phyloP scores from a whole-genome alignment of 176 grass and related monocot species.

The Oryza coarctata region DNA sequence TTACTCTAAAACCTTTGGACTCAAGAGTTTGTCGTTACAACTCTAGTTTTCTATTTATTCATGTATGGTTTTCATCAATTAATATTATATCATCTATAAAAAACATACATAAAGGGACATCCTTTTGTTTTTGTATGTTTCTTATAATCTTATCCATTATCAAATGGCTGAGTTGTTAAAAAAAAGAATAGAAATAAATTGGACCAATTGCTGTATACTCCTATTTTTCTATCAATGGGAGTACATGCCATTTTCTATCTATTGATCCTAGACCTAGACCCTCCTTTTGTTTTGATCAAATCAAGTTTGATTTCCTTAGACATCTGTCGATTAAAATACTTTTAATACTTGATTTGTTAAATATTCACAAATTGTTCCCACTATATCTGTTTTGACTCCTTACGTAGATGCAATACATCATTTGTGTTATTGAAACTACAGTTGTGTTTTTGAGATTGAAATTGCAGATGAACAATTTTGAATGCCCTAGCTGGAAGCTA shows the following conservation, averaged over 20 bases:
- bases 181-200: conserved; percentile 4
- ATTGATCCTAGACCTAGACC: neutral
- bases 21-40: too few relatives aligned
- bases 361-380: conserved; percentile 15
- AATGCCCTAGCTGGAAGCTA: conserved; percentile 24
- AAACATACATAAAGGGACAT: too few relatives aligned
- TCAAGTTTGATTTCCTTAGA: neutral
- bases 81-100: too few relatives aligned
- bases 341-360: neutral
- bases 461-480: conserved; percentile 5
- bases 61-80: too few relatives aligned
- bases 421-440: neutral
- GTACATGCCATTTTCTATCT: conserved; percentile 2
- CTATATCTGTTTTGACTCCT: neutral
- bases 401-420: neutral
- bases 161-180: too few relatives aligned
- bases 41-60: too few relatives aligned
- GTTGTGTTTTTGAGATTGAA: conserved; percentile 8
- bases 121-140: too few relatives aligned
- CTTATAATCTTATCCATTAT: too few relatives aligned
- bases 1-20: too few relatives aligned
- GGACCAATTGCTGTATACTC: neutral
- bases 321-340: neutral
- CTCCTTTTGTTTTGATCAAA: neutral
- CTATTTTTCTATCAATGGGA: too few relatives aligned